Base-by-base conservation (phyloP, 352 stramenopile genomes). In the Globisporangium mamillatum region DNA sequence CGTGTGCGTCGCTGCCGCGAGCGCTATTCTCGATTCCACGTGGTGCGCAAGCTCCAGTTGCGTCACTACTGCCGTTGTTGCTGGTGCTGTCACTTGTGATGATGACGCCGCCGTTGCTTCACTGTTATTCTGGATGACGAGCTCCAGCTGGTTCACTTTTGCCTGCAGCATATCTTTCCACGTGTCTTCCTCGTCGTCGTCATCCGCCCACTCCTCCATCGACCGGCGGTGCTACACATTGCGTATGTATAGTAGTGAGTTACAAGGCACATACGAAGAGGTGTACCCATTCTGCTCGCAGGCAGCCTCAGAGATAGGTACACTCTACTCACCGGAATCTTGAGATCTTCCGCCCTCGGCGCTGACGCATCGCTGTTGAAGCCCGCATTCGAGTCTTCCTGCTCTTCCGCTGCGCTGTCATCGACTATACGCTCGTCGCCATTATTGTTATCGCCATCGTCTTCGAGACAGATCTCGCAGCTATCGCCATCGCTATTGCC, bases 91-190 rank as follows among this genome's bases (percentile, higher is more conserved):
- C 70, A 27, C 22, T 78, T 70, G 7, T 71, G 59, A n/a, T 48
- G 41, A 44, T 53, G 27, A 18, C 55, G 64, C 52, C 64, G 48
- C 46, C 60, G 9, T 60, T 66, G 25, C 18, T 2, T 69, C 18
- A 44, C 80, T 67, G n/a, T 74, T 73, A 58, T 74, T 76, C 50
- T 81, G 79, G 46, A 88, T 75, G 22, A 81, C 79, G 18, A 92
- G 78, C 66, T 91, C 82, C 50, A 94, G 66, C 63, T 94, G 81
- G 57, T 91, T 88, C 18, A 94, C 84, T 22, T 85, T 85, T 48
- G 82, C 82, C 74, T 94, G 86, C 59, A 94, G 74, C 60, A 81
- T 76, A 6, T 94, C 86, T 66, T 91, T 92, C 82, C 82, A 94
- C 48, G 78, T 80, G 41, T 94, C 86, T 60, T 92, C 86, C 66